Base-by-base conservation (phyloP, 2,329 filamentous ascomycete genomes). In the Ceratocystiopsis minuta region DNA sequence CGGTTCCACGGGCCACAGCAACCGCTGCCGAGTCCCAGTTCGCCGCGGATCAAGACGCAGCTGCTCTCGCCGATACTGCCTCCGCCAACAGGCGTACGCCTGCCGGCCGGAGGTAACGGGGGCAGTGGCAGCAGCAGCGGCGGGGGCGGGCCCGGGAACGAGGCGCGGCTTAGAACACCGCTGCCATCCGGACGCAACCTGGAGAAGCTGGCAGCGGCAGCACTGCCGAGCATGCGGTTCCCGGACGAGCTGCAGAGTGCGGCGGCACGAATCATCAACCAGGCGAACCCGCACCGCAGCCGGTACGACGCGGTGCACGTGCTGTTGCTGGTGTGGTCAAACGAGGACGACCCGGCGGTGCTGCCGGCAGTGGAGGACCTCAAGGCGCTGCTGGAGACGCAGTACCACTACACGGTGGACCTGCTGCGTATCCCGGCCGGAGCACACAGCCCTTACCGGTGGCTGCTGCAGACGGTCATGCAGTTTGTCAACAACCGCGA, bases 301-400 rank as follows among this genome's bases (percentile, higher is more conserved):
- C 67, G 71, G 13, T 75, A 75, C 48, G 66, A 58, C 36, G 57
- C 59, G n/a, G 70, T 65, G 3, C 63, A 67, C 40, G 68, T 57
- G 2, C 60, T 74, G n/a, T 51, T 75, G n/a, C 54, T 74, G 5
- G 61, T 63, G 43, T 75, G 71, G 71, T 62, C 70, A 43, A 67
- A 72, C 34, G 70, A 75, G 40, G 60, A 66, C 13, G 63, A 70
- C 13, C 40, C 46, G 2, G 53, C 52, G 10, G 64, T 67, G 12
- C 56, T 57, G 20, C 54, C 51, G 3, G 60, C 64, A 1, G 56
- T 68, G 20, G 54, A 63, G 13, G 67, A 73, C 16, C 55, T 75
- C 18, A 64, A 60, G 34, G 59, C 62, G 7, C 62, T 73, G 9
- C 60, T 75, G 40, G 62, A 65, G 38, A 65, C 65, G 44, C 60